Base-by-base conservation (phyloP, 2,329 filamentous ascomycete genomes). In the Phyllosticta paracitricarpa region DNA sequence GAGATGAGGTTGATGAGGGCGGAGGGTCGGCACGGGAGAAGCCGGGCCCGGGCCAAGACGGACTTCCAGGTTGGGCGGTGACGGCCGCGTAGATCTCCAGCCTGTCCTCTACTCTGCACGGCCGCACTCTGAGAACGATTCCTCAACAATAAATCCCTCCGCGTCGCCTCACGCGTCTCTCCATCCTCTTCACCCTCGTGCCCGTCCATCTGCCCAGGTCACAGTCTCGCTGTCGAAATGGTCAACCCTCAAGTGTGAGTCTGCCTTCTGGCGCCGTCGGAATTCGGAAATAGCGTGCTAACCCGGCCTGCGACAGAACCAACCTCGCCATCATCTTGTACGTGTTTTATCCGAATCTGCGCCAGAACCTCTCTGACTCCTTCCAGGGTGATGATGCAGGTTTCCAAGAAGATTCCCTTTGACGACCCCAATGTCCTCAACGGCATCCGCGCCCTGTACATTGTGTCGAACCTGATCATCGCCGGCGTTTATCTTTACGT, bases 371-470 rank as follows among this genome's bases (percentile, higher is more conserved):
- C 33, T 52, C 56, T 61, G 25, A 63, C 62, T 30, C 61, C 66
- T 68, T 4, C 24, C 40, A 62, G 60, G 60, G 56, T 89, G 74
- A 95, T 97, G 88, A 97, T 97, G 91, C 93, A 97, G 83, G 89
- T 96, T 64, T 89, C 91, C 69, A 97, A 97, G 84, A 90, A 88
- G 78, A 86, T 99, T 64, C 91, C 92, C 56, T 96, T 97, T 71
- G 93, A 97, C 30, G 88, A 97, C 72, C 91, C 85, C n/a, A 80
- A 82, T 64, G 84, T 88, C 56, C 79, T 89, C 62, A 82, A 83
- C 68, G 76, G 80, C 63, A 83, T 88, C 63, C 86, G 86, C 70
- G 81, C 76, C 51, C 75, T 86, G 65, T 89, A 89, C 75, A 67
- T 89, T 62, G 70, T 85, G 66, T 87, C 86, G 67, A 89, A 99